Percentiles rank a stretch among this genome's conserved stretches.
phyloP scores from a whole-genome alignment of 177 flowering plant species.

The Telopea speciosissima region DNA sequence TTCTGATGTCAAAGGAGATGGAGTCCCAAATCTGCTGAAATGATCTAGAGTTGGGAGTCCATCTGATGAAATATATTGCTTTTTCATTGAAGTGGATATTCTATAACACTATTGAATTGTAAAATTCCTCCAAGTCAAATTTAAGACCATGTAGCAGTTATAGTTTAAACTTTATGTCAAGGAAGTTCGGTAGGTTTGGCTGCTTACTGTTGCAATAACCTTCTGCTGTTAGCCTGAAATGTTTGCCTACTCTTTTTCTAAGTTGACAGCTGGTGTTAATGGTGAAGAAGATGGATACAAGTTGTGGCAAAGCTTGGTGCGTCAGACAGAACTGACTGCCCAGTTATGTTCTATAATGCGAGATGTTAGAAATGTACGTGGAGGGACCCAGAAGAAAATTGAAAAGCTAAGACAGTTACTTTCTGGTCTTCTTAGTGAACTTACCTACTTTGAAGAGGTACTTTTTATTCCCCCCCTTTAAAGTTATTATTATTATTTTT shows the following conservation, averaged over 20 bases:
- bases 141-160: neutral
- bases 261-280: conserved; percentile 58
- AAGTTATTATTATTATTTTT: conserved; percentile 1
- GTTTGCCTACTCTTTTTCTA: conserved; percentile 11
- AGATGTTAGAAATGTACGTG: conserved; percentile 95
- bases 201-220: neutral
- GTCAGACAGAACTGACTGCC: conserved; percentile 94
- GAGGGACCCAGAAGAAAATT: conserved; percentile 93
- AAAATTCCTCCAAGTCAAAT: neutral
- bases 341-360: conserved; percentile 87
- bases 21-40: no score
- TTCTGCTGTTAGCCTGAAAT: neutral
- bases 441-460: conserved; percentile 97
- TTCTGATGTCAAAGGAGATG: no score
- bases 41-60: no score
- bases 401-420: conserved; percentile 96
- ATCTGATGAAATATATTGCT: no score
- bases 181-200: neutral
- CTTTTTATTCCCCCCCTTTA: conserved; percentile 1
- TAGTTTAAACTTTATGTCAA: neutral
- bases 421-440: conserved; percentile 97
- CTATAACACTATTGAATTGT: no score
- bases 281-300: conserved; percentile 82
- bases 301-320: conserved; percentile 94
- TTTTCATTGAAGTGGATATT: no score